phyloP scores from a whole-genome alignment of 148 eudicot species.

The Rhododendron mucronatum region DNA sequence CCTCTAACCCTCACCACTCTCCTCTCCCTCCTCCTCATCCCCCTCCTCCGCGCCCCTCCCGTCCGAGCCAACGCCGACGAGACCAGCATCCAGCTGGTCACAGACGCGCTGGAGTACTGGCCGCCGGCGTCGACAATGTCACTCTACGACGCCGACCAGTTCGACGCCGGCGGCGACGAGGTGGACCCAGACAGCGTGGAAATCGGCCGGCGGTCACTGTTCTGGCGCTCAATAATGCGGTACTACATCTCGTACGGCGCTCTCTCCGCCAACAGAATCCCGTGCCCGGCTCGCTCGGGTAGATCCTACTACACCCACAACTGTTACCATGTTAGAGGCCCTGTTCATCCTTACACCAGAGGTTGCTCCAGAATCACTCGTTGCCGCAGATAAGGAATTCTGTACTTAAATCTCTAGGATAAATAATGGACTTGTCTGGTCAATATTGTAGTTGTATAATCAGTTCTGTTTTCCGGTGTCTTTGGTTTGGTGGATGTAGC shows the following conservation, averaged over 20 bases:
- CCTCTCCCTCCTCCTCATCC: not conserved
- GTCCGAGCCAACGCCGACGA: not conserved
- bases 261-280: slow-evolving; percentile 58
- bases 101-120: slow-evolving; percentile 13
- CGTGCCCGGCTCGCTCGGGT: slow-evolving; percentile 84
- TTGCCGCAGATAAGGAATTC: slow-evolving; percentile 39
- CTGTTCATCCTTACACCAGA: slow-evolving; percentile 60
- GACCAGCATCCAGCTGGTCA: not conserved
- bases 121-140: slow-evolving; percentile 11
- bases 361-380: slow-evolving; percentile 81
- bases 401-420: no score
- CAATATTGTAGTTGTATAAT: not conserved
- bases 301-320: slow-evolving; percentile 77
- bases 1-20: not conserved
- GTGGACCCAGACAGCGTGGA: not conserved
- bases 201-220: slow-evolving; percentile 38
- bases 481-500: not conserved
- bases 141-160: not conserved
- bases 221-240: slow-evolving; percentile 31
- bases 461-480: not conserved
- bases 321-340: slow-evolving; percentile 49
- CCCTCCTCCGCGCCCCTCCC: not conserved
- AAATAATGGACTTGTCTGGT: not conserved
- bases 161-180: not conserved
- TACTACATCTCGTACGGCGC: slow-evolving; percentile 90